phyloP scores from a whole-genome alignment of 2,329 filamentous ascomycete genomes.

The Tolypocladium cylindrosporum region DNA sequence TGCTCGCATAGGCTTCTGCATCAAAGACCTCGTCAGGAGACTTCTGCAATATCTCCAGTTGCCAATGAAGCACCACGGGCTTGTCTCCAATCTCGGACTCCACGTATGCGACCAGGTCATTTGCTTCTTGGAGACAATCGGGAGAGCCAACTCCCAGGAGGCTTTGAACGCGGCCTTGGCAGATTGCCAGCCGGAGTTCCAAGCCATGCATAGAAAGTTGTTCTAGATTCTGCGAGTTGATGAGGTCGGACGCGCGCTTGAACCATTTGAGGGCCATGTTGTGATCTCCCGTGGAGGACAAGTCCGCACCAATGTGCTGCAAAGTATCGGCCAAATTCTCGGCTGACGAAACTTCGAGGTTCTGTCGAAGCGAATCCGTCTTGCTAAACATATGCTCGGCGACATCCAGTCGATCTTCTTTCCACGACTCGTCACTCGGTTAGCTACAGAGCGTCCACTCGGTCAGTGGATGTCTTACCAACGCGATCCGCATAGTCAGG shows the following conservation, averaged over 20 bases:
- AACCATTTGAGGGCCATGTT: conserved; percentile 61
- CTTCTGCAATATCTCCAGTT: conserved; percentile 53
- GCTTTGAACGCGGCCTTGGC: conserved; percentile 51
- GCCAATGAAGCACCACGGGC: conserved; percentile 55
- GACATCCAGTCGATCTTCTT: conserved; percentile 60
- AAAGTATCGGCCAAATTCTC: conserved; percentile 59
- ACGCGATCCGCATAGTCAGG: conserved; percentile 50
- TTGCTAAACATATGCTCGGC: conserved; percentile 71
- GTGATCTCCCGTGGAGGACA: conserved; percentile 42
- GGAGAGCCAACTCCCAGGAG: conserved; percentile 36
- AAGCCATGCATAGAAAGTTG: conserved; percentile 46
- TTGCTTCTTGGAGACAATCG: conserved; percentile 39
- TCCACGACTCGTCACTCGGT: conserved; percentile 51
- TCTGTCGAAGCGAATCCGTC: conserved; percentile 27
- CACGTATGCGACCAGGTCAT: conserved; percentile 48
- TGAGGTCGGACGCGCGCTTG: conserved; percentile 50
- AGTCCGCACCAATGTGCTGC: conserved; percentile 59
- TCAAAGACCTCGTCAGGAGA: conserved; percentile 38
- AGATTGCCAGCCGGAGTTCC: conserved; percentile 56
- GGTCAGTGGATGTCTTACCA: conserved; percentile 39
- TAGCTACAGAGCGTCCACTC: conserved; percentile 5
- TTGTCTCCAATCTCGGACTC: conserved; percentile 54
- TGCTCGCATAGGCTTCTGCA: conserved; percentile 34
- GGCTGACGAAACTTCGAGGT: conserved; percentile 35
- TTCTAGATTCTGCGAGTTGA: conserved; percentile 45